Percentiles rank a stretch among this genome's conserved stretches.
phyloP scores from a whole-genome alignment of 2,329 filamentous ascomycete genomes.

The Pseudopyricularia javanii region DNA sequence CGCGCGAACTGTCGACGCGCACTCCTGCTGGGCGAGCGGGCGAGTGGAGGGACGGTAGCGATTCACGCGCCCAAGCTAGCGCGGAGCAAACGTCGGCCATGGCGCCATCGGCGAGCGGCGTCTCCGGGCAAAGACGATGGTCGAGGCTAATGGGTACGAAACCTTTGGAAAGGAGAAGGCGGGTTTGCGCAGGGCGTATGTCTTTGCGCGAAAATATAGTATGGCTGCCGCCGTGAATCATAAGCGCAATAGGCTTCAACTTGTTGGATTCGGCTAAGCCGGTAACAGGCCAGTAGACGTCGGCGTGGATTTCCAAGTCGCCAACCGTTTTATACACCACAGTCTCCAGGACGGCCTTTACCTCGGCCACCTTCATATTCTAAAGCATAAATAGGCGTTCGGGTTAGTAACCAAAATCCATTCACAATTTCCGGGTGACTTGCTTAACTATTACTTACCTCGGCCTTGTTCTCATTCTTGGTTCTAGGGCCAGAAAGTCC shows the following conservation, averaged over 20 bases:
- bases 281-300: slow-evolving; percentile 18
- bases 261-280: neutral
- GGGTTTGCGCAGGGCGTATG: slow-evolving; percentile 22
- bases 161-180: slow-evolving; percentile 21
- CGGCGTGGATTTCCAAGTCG: slow-evolving; percentile 12
- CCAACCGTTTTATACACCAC: slow-evolving; percentile 11
- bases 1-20: neutral
- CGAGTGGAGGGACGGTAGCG: neutral
- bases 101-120: slow-evolving; percentile 28
- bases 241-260: slow-evolving; percentile 18
- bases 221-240: slow-evolving; percentile 32
- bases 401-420: too few species aligned
- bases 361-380: neutral
- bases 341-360: slow-evolving; percentile 5
- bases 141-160: slow-evolving; percentile 35
- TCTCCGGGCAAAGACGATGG: slow-evolving; percentile 36
- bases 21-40: neutral
- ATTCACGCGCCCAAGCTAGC: slow-evolving; percentile 10
- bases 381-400: too few species aligned
- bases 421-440: too few species aligned
- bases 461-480: neutral
- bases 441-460: too few species aligned
- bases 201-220: slow-evolving; percentile 24
- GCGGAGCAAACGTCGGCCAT: slow-evolving; percentile 31
- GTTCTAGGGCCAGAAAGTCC: too few species aligned